Percentiles rank a stretch among this genome's conserved stretches.
These are phyloP conservation scores for Lactarius vividus DNA, from an alignment of 768 basidiomycete species.

Conservation along the genomic window DNA sequence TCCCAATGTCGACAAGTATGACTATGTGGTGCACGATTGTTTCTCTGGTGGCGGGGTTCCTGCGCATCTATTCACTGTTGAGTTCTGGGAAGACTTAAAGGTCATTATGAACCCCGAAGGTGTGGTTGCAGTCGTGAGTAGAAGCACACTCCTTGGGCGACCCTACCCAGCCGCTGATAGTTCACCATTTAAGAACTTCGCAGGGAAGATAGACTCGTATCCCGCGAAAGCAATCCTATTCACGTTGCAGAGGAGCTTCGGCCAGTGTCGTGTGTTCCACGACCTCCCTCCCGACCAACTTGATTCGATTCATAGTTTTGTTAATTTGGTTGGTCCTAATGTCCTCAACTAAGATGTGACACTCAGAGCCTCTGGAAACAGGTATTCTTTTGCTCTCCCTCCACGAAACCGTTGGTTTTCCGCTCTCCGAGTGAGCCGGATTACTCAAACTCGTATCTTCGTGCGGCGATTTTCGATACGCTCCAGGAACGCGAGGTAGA, in stretches of 20 bases:
- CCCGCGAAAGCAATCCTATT: slow-evolving; percentile 63
- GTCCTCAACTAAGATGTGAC: background rate
- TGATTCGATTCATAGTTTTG: slow-evolving; percentile 49
- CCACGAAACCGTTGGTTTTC: slow-evolving; percentile 54
- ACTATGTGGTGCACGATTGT: slow-evolving; percentile 84
- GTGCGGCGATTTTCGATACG: slow-evolving; percentile 54
- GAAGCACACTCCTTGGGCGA: background rate
- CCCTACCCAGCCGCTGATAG: background rate
- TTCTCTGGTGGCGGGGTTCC: slow-evolving; percentile 95
- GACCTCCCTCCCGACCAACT: slow-evolving; percentile 55
- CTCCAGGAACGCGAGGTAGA: slow-evolving; percentile 36
- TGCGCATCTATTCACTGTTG: slow-evolving; percentile 73
- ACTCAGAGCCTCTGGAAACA: slow-evolving; percentile 33
- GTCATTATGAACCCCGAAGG: slow-evolving; percentile 64
- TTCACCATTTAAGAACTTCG: slow-evolving; percentile 64
- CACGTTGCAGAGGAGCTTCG: slow-evolving; percentile 71
- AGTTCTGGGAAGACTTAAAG: slow-evolving; percentile 79
- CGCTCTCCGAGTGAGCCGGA: slow-evolving; percentile 53
- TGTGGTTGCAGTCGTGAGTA: slow-evolving; percentile 74
- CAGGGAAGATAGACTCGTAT: slow-evolving; percentile 61
- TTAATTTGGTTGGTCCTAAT: slow-evolving; percentile 63
- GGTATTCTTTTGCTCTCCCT: slow-evolving; percentile 82
- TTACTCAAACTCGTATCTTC: slow-evolving; percentile 66
- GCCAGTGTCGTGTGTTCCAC: slow-evolving; percentile 79
- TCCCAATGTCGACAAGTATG: slow-evolving; percentile 43